Base-by-base conservation (phyloP, 208 protist genomes). In the Crithidia acanthocephali region DNA sequence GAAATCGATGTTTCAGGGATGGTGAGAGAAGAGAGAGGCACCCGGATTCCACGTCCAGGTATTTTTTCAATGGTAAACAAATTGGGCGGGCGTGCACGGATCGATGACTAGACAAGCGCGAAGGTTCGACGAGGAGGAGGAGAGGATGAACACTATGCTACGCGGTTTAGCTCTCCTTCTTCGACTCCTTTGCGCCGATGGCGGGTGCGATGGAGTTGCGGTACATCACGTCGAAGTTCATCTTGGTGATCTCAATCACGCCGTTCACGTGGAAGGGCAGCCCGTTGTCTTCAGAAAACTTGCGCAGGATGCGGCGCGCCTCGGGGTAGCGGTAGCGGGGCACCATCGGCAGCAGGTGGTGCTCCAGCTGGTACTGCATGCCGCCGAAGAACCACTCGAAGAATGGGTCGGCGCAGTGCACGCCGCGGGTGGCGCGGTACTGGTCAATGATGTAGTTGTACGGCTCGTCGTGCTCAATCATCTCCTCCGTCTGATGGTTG, bases 341-440 rank as follows among this genome's bases (percentile, higher is more conserved):
- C 28, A 91, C 74, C 47, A 68, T 86, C 16, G 86, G 88, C 27
- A 94, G 80, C n/a, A 91, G 77, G 73, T 94, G 88, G 76, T 94
- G 88, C 80, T 94, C 88, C 27, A 94, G 79, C 76, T 94, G 88
- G 76, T 91, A 94, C 72, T 91, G 88, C 88, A 94, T 94, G 64
- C 86, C 88, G 30, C 88, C 85, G 52, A 94, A 94, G 64, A 94
- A 91, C 75, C 79, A 91, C 73, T 94, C 86, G 57, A 87, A 90
- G 63, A 94, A 90, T 22, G 80, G 80, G 60, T 91, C 76, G 52
- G 80, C 27, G 74, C 88, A 94, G 37, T 85, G 79, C 22, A 94
- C 82, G 35, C 88, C 88, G 47, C 89, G 82, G 22, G 85, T 91
- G 57, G 86, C 75, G 68, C 81, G 85, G 68, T 88, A 90, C 70